Evolutionary conservation across 2,329 filamentous ascomycete species (phyloP).

Genomic region (Fusarium pseudonygamai): DNA sequence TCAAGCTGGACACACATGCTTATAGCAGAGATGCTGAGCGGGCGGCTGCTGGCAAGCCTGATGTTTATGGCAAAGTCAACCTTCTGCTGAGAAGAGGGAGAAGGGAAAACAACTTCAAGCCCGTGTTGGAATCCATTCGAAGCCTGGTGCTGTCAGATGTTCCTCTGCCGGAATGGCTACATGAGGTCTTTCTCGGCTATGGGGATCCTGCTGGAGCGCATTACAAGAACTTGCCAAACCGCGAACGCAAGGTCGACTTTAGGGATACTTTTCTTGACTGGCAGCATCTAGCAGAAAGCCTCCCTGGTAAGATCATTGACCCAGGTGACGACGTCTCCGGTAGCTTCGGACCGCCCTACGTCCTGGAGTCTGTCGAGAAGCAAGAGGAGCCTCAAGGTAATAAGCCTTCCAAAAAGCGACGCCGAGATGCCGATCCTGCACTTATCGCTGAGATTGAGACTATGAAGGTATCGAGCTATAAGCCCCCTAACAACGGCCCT

Average conservation of each 20-base stretch:
- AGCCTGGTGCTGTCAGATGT: slow-evolving; percentile 86
- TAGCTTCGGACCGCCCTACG: slow-evolving; percentile 87
- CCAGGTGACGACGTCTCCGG: slow-evolving; percentile 75
- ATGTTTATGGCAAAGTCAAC: slow-evolving; percentile 87
- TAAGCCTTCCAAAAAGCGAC: slow-evolving; percentile 84
- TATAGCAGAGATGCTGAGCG: slow-evolving; percentile 81
- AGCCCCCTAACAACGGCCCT: slow-evolving; percentile 86
- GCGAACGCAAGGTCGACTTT: slow-evolving; percentile 83
- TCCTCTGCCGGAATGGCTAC: slow-evolving; percentile 88
- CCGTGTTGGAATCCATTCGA: slow-evolving; percentile 90
- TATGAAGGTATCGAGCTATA: slow-evolving; percentile 88
- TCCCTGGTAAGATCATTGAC: slow-evolving; percentile 88
- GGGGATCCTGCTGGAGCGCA: slow-evolving; percentile 89
- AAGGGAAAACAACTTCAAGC: slow-evolving; percentile 96
- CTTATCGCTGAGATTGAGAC: slow-evolving; percentile 71
- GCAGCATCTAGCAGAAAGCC: slow-evolving; percentile 90
- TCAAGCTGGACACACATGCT: slow-evolving; percentile 81
- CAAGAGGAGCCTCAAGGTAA: slow-evolving; percentile 58
- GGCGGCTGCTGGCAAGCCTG: slow-evolving; percentile 71
- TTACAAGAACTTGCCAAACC: slow-evolving; percentile 83
- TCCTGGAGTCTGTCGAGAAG: slow-evolving; percentile 74
- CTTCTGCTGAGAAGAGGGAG: slow-evolving; percentile 83
- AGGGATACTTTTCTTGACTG: slow-evolving; percentile 95
- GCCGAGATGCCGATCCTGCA: slow-evolving; percentile 77
- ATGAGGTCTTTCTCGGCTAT: slow-evolving; percentile 97